These are phyloP conservation scores for Dactylellina drechsleri DNA, from an alignment of 2,329 filamentous ascomycete genomes.

Conservation along the genomic window DNA sequence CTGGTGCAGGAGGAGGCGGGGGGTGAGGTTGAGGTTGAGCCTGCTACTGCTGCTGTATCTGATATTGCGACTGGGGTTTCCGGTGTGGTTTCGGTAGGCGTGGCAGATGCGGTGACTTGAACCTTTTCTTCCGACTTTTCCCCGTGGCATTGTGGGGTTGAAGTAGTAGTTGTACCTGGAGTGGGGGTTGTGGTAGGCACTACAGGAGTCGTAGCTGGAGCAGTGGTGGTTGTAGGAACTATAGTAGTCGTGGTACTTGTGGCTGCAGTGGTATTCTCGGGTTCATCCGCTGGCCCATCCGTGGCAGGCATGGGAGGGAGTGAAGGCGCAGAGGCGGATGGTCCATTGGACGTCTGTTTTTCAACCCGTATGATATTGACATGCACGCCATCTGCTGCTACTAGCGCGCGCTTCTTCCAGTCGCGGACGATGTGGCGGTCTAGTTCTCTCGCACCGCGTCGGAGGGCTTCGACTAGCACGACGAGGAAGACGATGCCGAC, in stretches of 20 bases:
- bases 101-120: not conserved
- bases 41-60: not conserved
- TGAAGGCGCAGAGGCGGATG: constrained; percentile 2
- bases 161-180: not conserved
- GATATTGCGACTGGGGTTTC: not conserved
- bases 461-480: constrained; percentile 76
- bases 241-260: not conserved
- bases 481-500: constrained; percentile 81
- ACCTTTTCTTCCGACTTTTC: not conserved
- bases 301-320: not conserved
- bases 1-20: constrained; percentile 4
- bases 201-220: not conserved
- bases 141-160: constrained; percentile 1
- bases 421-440: constrained; percentile 73
- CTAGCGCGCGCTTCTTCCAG: constrained; percentile 57
- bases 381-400: constrained; percentile 12
- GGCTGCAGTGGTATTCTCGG: too few relatives aligned
- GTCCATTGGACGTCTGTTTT: not conserved
- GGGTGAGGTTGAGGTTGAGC: not conserved
- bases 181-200: not conserved
- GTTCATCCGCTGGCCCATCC: not conserved
- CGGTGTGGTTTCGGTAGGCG: not conserved
- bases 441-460: constrained; percentile 76
- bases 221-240: not conserved
- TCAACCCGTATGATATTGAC: constrained; percentile 9